These are phyloP conservation scores for Dissoconium aciculare DNA, from an alignment of 2,329 filamentous ascomycete genomes.

Conservation along the genomic window DNA sequence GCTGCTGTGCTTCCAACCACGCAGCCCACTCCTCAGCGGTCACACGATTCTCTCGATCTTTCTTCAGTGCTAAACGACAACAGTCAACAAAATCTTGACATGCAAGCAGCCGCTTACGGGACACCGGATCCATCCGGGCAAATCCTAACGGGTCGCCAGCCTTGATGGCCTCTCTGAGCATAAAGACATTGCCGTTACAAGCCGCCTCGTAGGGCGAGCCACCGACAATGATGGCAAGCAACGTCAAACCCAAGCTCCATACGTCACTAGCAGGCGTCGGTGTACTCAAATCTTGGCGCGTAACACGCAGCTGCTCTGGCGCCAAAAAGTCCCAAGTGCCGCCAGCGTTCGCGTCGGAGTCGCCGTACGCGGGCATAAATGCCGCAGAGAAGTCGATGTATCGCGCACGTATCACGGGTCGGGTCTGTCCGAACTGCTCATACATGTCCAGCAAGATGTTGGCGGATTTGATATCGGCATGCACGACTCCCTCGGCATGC, in stretches of 20 bases:
- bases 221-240: conserved; percentile 31
- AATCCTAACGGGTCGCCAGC: conserved; percentile 28
- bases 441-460: conserved; percentile 29
- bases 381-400: conserved; percentile 33
- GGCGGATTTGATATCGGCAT: conserved; percentile 35
- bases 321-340: conserved; percentile 35
- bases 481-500: conserved; percentile 26
- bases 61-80: conserved; percentile 26
- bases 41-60: conserved; percentile 19
- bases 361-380: conserved; percentile 13
- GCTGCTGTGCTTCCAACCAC: conserved; percentile 18
- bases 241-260: conserved; percentile 32
- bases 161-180: conserved; percentile 31
- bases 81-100: conserved; percentile 24
- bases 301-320: conserved; percentile 20
- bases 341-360: conserved; percentile 18
- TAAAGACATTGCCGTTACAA: conserved; percentile 26
- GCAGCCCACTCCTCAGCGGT: conserved; percentile 20
- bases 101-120: conserved; percentile 19
- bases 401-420: conserved; percentile 16
- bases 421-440: conserved; percentile 9
- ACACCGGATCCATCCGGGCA: conserved; percentile 24
- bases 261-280: conserved; percentile 27
- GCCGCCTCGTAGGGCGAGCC: conserved; percentile 28
- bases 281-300: conserved; percentile 15